Base-by-base conservation (phyloP, 192 early-diverging fungal species). In the Umbelopsis sp. region DNA sequence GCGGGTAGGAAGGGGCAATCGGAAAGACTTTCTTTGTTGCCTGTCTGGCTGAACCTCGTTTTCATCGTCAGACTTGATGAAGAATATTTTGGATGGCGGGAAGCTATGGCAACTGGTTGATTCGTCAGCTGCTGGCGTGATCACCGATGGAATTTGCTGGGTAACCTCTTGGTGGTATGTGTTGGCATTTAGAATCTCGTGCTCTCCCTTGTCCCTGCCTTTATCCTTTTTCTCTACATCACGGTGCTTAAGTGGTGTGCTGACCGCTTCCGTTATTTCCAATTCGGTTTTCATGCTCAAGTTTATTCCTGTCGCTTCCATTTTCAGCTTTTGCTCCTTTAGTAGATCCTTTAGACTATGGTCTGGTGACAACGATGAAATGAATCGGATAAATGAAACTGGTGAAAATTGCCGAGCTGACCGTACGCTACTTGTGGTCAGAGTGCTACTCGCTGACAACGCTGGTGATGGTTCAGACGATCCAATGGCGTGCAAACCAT, bases 301-400 rank as follows among this genome's bases (percentile, higher is more conserved):
- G 69, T 41, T 32, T 66, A 71, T 49, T 72, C 49, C 1, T 66
- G 56, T 17, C 53, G 67, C 14, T 70, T 31, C 9, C 43, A 36
- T 66, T 78, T 78, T 52, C 72, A 78, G 50, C 73, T 78, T 45
- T 38, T 66, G 43, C 69, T 66, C 52, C 41, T 69, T 78, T 41
- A 43, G 24, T 52, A 49, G 29, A 47, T 26, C 34, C 45, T 36
- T 52, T 49, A 45, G 20, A 17, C 56, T 62, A 62, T 62, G 56
- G 56, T 62, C 56, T 29, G 56, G 56, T 62, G 56, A 62, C 56
- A 62, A 34, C 31, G 56, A 62, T 34, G 56, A 62, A 34, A 62
- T 62, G 17, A 62, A 62, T 14, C 56, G 56, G 31, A 62, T 62
- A 34, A 62, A 62, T 62, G 56, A 62, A 62, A 32, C 56, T 34